These are phyloP conservation scores for Cordyceps javanica DNA, from an alignment of 2,329 filamentous ascomycete species.

Conservation along the genomic window DNA sequence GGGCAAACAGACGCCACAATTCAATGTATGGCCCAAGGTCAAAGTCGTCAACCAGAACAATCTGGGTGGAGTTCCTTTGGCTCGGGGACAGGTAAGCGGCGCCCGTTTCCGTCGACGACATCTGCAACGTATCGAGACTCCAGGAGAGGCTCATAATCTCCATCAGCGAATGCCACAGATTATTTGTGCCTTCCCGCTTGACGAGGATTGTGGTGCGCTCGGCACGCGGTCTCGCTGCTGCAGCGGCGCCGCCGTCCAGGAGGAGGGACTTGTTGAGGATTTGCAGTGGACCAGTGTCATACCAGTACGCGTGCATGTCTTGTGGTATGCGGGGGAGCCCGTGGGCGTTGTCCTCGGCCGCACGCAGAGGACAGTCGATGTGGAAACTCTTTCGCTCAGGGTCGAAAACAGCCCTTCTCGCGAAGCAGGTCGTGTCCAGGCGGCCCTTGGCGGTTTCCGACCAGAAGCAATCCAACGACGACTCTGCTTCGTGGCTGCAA, in stretches of 20 bases:
- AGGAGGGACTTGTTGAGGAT: conserved; percentile 19
- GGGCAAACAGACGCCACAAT: conserved; percentile 31
- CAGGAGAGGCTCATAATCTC: conserved; percentile 29
- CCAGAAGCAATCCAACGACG: conserved; percentile 17
- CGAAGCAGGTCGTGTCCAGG: conserved; percentile 11
- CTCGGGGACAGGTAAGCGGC: conserved; percentile 18
- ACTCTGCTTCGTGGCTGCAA: conserved; percentile 18
- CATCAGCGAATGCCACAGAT: conserved; percentile 30
- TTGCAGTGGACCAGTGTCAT: conserved; percentile 23
- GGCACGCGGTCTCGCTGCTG: neutral
- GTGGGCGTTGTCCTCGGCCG: neutral
- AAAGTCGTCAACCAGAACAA: conserved; percentile 30
- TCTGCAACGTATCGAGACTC: conserved; percentile 28
- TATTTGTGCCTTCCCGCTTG: conserved; percentile 28
- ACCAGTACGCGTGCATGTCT: conserved; percentile 23
- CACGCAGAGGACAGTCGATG: conserved; percentile 4
- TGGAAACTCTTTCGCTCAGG: neutral
- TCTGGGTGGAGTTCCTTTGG: conserved; percentile 23
- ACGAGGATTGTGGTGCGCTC: conserved; percentile 20
- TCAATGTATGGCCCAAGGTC: conserved; percentile 29
- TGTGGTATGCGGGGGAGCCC: neutral
- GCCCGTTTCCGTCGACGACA: conserved; percentile 16
- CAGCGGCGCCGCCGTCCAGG: neutral
- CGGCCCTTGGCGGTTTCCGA: neutral
- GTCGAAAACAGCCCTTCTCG: conserved; percentile 6